A percentile compares a stretch with the other conserved stretches of the same genome.
Conservation (phyloP, 306 rosid species). For the Fagus sylvatica region DNA sequence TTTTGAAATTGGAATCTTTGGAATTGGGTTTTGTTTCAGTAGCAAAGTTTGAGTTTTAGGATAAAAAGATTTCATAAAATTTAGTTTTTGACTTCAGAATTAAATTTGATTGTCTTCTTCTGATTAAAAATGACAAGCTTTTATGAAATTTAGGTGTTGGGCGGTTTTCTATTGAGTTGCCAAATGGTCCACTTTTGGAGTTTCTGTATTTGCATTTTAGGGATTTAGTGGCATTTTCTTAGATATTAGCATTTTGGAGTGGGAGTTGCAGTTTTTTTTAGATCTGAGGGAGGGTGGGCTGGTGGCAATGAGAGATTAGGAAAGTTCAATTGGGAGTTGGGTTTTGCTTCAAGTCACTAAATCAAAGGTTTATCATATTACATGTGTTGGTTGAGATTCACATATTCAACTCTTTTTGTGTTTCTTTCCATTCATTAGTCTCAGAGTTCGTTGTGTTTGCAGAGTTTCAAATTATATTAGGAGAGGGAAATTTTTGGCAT, state of each 20-base stretch:
- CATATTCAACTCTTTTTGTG: slow-evolving; percentile 6
- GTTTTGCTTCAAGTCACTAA: slow-evolving; percentile 23
- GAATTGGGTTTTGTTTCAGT: slow-evolving; percentile 22
- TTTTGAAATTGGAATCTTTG: slow-evolving; percentile 24
- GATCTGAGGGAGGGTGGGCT: slow-evolving; percentile 51
- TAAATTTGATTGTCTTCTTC: slow-evolving; percentile 39
- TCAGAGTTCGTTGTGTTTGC: slow-evolving; percentile 1
- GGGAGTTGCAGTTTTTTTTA: slow-evolving; percentile 23
- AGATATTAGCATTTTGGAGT: slow-evolving; percentile 19
- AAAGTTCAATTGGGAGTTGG: slow-evolving; percentile 25
- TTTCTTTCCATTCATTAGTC: slow-evolving; percentile 23
- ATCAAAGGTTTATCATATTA: slow-evolving; percentile 21
- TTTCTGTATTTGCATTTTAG: slow-evolving; percentile 36
- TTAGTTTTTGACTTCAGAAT: not conserved
- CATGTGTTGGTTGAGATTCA: slow-evolving; percentile 20
- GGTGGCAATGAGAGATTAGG: slow-evolving; percentile 26
- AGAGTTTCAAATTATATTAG: slow-evolving; percentile 15
- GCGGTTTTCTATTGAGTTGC: slow-evolving; percentile 38
- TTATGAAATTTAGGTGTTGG: not conserved
- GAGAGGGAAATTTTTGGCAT: slow-evolving; percentile 25
- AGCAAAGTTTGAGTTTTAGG: slow-evolving; percentile 13
- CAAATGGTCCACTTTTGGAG: slow-evolving; percentile 32
- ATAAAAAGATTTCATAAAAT: not conserved
- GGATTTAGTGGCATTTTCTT: slow-evolving; percentile 28
- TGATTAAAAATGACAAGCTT: slow-evolving; percentile 46